Evolutionary conservation across 1,284 basidiomycete species (phyloP).

Genomic region (Pholiota adiposa): DNA sequence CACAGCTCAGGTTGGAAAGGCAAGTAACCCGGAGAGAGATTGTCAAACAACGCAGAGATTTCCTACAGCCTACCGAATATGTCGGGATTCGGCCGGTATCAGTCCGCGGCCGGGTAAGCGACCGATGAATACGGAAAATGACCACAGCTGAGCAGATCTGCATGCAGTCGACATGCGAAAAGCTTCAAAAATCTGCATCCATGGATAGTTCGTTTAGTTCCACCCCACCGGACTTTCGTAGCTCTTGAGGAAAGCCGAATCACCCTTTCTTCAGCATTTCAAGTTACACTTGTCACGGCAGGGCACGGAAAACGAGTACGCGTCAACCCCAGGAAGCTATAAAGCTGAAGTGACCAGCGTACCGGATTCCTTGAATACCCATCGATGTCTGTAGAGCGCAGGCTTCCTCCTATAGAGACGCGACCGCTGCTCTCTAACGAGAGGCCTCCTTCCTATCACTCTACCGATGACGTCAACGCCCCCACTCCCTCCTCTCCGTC

Average conservation of each 20-base stretch:
- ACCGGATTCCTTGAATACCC: conserved; percentile 30
- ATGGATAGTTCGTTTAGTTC: conserved; percentile 33
- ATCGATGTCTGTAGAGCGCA: conserved; percentile 45
- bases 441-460: conserved; percentile 46
- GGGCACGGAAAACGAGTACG: conserved; percentile 30
- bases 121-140: conserved; percentile 48
- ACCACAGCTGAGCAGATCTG: conserved; percentile 24
- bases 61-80: conserved; percentile 29
- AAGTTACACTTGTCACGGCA: conserved; percentile 34
- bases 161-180: conserved; percentile 25
- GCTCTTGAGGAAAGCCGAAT: conserved; percentile 21
- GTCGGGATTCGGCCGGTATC: conserved; percentile 41
- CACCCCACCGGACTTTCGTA: conserved; percentile 23
- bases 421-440: conserved; percentile 45
- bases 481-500: conserved; percentile 30
- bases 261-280: conserved; percentile 25
- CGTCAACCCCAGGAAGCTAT: conserved; percentile 30
- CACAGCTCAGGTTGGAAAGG: neutral
- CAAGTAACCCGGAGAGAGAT: conserved; percentile 14
- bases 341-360: conserved; percentile 33
- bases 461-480: conserved; percentile 43
- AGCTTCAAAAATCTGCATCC: conserved; percentile 27
- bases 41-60: conserved; percentile 16
- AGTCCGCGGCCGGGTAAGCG: conserved; percentile 26
- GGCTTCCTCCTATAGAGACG: conserved; percentile 44